Evolutionary conservation across 2,329 filamentous ascomycete species (phyloP), one percentile per base, ranked within the genome.

Genomic region (Pleurostoma richardsiae): DNA sequence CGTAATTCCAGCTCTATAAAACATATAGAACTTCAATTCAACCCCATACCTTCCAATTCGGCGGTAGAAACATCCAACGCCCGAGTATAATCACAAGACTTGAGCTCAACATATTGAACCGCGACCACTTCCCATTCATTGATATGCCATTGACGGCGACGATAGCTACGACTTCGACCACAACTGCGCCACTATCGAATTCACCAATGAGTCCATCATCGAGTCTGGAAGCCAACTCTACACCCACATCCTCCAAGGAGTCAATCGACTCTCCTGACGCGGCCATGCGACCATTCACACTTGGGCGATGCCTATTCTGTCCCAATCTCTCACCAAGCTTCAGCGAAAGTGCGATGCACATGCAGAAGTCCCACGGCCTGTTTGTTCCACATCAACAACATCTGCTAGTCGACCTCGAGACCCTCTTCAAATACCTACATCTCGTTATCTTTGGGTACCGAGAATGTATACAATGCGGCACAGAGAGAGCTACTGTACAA

Each of bases 401-500:
- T 7, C 59, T 80, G 0, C 49, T 62, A 1, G 69, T 77, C 7
- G 74, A 79, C 45, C 49, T 71, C 3, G 69, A 72, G 33, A 70
- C 71, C 0, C 57, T 80, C 2, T 59, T 79, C 33, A 53, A 61
- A 39, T 78, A 78, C 45, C 58, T 79, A 0, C 66, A 72, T 44
- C 63, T 76, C 6, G 58, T 80, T 26, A 70, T 80, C 10, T 70
- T 62, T 26, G 66, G 57, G 1, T 77, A 75, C 45, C 61, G 62
- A 19, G 73, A 79, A 56, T 81, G 77, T 48, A 62, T 80, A 36
- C 67, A 64, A 26, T 80, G 77, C 51, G 71, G 72, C 1, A 72
- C 64, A 10, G 58, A 67, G 36, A 65, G 71, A 30, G 56, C 57
- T 0, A 73, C 69, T 0, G 59, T 63, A 0, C 62, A 73, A 43